phyloP scores from a whole-genome alignment of 176 grass and related monocot genomes.

The Juncus effusus region DNA sequence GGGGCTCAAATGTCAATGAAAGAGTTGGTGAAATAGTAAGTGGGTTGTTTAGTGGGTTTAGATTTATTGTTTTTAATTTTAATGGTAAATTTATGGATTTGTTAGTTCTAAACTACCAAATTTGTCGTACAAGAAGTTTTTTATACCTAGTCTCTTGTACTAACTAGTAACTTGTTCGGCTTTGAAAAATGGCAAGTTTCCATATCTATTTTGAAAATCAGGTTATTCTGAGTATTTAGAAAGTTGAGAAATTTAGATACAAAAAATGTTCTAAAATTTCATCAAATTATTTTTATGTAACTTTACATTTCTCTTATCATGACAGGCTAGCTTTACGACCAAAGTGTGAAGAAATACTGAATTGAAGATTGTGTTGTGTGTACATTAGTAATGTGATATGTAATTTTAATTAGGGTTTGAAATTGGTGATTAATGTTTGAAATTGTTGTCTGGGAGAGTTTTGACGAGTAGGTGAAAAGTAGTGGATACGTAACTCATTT shows the following conservation, averaged over 20 bases:
- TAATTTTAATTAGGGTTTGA: constrained; percentile 29
- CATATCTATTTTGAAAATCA: too few species aligned
- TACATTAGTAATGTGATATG: constrained; percentile 31
- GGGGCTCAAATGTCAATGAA: too few species aligned
- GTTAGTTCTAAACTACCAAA: constrained; percentile 16
- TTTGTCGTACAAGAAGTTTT: constrained; percentile 7
- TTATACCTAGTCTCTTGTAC: neutral
- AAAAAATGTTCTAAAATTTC: too few species aligned
- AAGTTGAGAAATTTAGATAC: too few species aligned
- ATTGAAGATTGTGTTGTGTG: constrained; percentile 27
- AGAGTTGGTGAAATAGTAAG: too few species aligned
- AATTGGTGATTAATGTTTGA: constrained; percentile 21
- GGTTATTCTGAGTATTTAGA: too few species aligned
- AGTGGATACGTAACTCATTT: constrained; percentile 3
- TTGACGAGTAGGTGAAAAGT: constrained; percentile 16
- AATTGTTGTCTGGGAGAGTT: constrained; percentile 22
- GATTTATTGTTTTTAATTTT: too few species aligned
- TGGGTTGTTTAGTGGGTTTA: too few species aligned
- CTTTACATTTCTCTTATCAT: neutral
- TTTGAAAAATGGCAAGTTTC: too few species aligned
- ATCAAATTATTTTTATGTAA: too few species aligned
- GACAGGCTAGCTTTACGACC: neutral
- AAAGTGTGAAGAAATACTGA: constrained; percentile 9
- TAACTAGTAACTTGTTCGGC: too few species aligned
- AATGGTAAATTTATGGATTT: constrained; percentile 21